These are phyloP conservation scores for Fusarium nodosum DNA, from an alignment of 2,329 filamentous ascomycete genomes.

Conservation along the genomic window DNA sequence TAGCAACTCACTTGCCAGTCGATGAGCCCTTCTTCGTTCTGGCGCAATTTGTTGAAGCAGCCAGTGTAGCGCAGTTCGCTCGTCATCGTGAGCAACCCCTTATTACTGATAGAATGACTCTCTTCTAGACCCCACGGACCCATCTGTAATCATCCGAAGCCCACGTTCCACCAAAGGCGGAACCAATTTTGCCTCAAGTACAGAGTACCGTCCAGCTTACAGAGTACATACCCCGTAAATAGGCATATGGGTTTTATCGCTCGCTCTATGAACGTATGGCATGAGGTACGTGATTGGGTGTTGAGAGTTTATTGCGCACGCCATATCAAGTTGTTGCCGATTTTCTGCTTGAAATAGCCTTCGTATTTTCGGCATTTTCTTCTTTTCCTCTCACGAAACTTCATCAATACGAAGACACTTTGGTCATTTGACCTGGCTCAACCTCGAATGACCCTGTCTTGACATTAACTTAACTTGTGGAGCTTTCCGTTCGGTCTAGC, in stretches of 20 bases:
- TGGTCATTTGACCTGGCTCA: conserved; percentile 21
- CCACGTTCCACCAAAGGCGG: conserved; percentile 41
- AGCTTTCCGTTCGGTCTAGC: conserved; percentile 46
- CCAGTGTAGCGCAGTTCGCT: conserved; percentile 1
- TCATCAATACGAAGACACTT: conserved; percentile 14
- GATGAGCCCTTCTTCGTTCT: conserved; percentile 8
- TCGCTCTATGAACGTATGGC: not conserved
- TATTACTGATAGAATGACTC: conserved; percentile 29
- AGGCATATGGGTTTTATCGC: not conserved
- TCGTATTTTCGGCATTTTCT: not conserved
- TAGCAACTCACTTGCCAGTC: not conserved
- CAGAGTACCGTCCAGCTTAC: conserved; percentile 16
- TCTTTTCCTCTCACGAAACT: not conserved
- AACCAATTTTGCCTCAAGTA: conserved; percentile 43
- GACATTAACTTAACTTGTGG: conserved; percentile 31
- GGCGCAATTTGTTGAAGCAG: not conserved
- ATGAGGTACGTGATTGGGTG: too few species aligned
- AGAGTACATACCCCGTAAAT: not conserved
- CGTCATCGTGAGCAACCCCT: conserved; percentile 1
- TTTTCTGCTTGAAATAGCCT: not conserved
- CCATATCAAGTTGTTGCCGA: not conserved
- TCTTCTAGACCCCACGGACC: conserved; percentile 30
- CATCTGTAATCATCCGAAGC: conserved; percentile 43
- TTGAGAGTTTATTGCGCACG: not conserved
- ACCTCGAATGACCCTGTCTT: conserved; percentile 21